Base-by-base conservation (phyloP, 148 eudicot genomes). In the Camellia lanceoleosa region DNA sequence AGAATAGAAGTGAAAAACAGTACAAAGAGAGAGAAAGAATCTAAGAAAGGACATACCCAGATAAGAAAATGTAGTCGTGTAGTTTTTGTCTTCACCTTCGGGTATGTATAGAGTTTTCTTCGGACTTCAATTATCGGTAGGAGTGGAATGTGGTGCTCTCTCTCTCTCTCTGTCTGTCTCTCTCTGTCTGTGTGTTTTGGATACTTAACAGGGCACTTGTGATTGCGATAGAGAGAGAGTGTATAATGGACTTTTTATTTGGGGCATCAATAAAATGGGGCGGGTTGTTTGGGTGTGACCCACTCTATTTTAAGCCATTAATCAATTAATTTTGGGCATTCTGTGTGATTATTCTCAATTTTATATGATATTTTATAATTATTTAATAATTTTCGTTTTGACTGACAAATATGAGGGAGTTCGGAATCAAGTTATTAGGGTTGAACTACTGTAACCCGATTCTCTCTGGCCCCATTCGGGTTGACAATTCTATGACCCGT, bases 121-220 rank as follows among this genome's bases (percentile, higher is more conserved):
- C 73, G 16, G 3, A 43, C 73, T 69, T 69, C 30, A 69, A 23
- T 69, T 51, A 23, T 69, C 73, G 73, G 19, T 49, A 5, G 73
- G 54, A 16, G 54, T 18, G 52, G 51, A 43, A 2, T 20, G 3
- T 11, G 16, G 23, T 7, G 3, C 71, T 15, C n/a, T 3, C 0
- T 59, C 62, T 20, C 18, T 7, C 18, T 52, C 9, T 43, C 52
- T 3, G 5, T 7, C 52, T 4, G n/a, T n/a, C 52, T 49, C 52
- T 49, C 5, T 49, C 52, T 49, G 52, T 49, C n/a, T n/a, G n/a
- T n/a, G n/a, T n/a, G n/a, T n/a, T n/a, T 49, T 2, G 43, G 52
- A 68, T 4, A 49, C 49, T 16, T 15, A 69, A 8, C 13, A 20
- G 12, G 12, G 14, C 73, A 69, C 6, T 3, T 3, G 5, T 4